These are phyloP conservation scores for Porcisia deanei DNA, from an alignment of 208 protist genomes.

Conservation along the genomic window DNA sequence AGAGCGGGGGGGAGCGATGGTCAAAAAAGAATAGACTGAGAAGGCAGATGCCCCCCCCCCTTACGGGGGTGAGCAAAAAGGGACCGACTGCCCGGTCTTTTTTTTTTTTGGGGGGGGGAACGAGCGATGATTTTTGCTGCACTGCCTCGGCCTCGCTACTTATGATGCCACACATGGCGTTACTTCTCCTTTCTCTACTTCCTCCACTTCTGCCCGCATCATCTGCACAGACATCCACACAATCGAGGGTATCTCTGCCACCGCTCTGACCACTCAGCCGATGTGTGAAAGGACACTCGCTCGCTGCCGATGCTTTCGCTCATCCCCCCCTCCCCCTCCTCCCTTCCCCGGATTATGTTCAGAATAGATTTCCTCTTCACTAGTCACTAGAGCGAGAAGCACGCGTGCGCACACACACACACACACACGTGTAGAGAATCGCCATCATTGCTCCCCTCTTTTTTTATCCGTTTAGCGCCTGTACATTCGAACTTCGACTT, in stretches of 20 bases:
- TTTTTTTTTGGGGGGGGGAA: background rate
- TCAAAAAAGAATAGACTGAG: background rate
- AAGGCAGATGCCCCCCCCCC: background rate
- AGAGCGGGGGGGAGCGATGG: background rate
- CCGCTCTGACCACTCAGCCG: background rate
- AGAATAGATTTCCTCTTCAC: no score
- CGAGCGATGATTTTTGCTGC: background rate
- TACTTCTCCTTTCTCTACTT: background rate
- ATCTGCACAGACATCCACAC: background rate
- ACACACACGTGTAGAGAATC: background rate
- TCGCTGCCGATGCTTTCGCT: background rate
- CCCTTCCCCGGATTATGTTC: background rate
- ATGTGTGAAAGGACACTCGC: background rate
- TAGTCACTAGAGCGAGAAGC: background rate
- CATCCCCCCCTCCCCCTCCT: background rate
- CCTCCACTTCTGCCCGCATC: background rate
- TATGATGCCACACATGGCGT: background rate
- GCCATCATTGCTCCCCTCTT: background rate
- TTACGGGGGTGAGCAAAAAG: background rate
- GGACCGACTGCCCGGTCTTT: background rate
- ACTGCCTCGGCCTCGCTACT: background rate
- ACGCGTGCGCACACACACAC: background rate
- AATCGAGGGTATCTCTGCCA: background rate
- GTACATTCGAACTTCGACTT: background rate
- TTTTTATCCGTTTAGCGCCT: background rate